Conservation (phyloP, 257 asterid genomes). For the Penstemon davidsonii region DNA sequence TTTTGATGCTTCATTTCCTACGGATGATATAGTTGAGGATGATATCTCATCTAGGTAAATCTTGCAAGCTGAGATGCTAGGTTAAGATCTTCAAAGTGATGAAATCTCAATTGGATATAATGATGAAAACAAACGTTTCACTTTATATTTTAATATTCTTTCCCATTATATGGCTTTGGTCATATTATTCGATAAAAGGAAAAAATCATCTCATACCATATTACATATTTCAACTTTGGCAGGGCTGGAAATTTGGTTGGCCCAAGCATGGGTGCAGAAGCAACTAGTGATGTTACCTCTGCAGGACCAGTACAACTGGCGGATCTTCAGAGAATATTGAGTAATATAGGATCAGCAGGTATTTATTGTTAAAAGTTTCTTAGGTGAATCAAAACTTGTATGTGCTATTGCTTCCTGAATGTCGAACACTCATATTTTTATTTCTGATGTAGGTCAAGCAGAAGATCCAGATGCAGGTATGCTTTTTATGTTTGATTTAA, state of each 20-base stretch:
- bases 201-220: neutral
- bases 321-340: slow-evolving; percentile 90
- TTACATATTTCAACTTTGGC: slow-evolving; percentile 24
- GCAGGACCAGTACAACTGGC: slow-evolving; percentile 89
- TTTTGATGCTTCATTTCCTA: slow-evolving; percentile 64
- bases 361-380: slow-evolving; percentile 8
- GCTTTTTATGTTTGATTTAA: slow-evolving; percentile 11
- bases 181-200: neutral
- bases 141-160: neutral
- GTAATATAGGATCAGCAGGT: slow-evolving; percentile 85
- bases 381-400: neutral
- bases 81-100: slow-evolving; percentile 14
- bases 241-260: slow-evolving; percentile 92
- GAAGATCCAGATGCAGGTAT: slow-evolving; percentile 95
- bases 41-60: slow-evolving; percentile 79
- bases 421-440: slow-evolving; percentile 28
- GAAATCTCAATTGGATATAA: slow-evolving; percentile 2
- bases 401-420: slow-evolving; percentile 24
- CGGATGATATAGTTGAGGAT: slow-evolving; percentile 64
- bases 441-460: slow-evolving; percentile 45
- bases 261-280: slow-evolving; percentile 77
- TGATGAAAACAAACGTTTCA: neutral
- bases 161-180: slow-evolving; percentile 11
- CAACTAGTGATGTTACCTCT: slow-evolving; percentile 78
- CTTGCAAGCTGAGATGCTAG: slow-evolving; percentile 15